Percentiles rank a stretch among this genome's conserved stretches.
These are phyloP conservation scores for Taphrina betulina DNA, from an alignment of 1,139 yeast species.

Conservation along the genomic window DNA sequence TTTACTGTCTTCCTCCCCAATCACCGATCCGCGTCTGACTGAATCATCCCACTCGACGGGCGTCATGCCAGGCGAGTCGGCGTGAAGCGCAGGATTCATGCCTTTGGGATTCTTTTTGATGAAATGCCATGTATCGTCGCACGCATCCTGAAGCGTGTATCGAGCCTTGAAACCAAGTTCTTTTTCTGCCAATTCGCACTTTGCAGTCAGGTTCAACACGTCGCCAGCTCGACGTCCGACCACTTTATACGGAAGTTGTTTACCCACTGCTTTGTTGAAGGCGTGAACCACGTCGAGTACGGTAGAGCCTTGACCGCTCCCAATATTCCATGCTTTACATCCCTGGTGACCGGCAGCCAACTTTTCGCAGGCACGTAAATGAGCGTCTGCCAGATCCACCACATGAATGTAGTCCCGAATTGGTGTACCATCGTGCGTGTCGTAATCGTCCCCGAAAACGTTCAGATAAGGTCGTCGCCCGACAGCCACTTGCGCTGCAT, in stretches of 20 bases:
- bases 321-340: constrained; percentile 77
- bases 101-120: constrained; percentile 59
- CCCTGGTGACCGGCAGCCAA: constrained; percentile 52
- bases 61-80: constrained; percentile 27
- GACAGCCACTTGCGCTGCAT: constrained; percentile 72
- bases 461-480: constrained; percentile 66
- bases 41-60: constrained; percentile 7
- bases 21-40: constrained; percentile 1
- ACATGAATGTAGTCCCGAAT: constrained; percentile 82
- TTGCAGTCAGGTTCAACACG: constrained; percentile 72
- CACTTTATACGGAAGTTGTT: constrained; percentile 63
- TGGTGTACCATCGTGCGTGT: constrained; percentile 75
- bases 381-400: constrained; percentile 78
- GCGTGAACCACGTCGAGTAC: constrained; percentile 71
- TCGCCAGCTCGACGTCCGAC: constrained; percentile 74
- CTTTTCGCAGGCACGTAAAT: constrained; percentile 66
- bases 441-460: constrained; percentile 64
- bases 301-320: constrained; percentile 76
- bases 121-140: constrained; percentile 78
- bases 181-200: constrained; percentile 61
- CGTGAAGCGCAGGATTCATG: constrained; percentile 28
- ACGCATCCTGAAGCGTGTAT: constrained; percentile 60
- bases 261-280: constrained; percentile 68
- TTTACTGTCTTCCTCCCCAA: constrained; percentile 27
- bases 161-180: constrained; percentile 69